Percentiles rank a stretch among this genome's conserved stretches.
These are phyloP conservation scores for Schizophyllum commune DNA, from an alignment of 1,284 basidiomycete species.

Conservation along the genomic window DNA sequence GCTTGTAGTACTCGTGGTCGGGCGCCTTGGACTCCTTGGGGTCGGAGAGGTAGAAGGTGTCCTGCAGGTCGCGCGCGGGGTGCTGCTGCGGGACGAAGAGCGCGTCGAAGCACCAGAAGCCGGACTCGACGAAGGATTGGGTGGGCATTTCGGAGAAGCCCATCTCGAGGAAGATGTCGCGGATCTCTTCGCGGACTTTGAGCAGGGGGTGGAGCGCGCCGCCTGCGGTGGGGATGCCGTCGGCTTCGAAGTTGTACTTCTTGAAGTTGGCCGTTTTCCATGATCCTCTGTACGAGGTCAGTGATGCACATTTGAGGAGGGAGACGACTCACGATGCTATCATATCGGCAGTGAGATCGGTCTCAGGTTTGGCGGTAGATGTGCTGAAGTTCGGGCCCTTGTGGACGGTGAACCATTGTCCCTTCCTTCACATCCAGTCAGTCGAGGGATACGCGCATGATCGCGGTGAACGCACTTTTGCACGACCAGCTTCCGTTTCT, in stretches of 20 bases:
- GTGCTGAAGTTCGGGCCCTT: slow-evolving; percentile 90
- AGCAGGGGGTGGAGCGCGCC: slow-evolving; percentile 95
- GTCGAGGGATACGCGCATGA: slow-evolving; percentile 6
- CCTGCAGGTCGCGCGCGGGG: slow-evolving; percentile 95
- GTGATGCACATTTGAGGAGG: slow-evolving; percentile 5
- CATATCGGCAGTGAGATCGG: slow-evolving; percentile 96
- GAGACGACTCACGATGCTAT: slow-evolving; percentile 63
- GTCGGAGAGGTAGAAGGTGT: slow-evolving; percentile 99
- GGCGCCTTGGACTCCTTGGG: slow-evolving; percentile 75
- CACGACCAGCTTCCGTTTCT: slow-evolving; percentile 84
- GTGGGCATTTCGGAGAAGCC: slow-evolving; percentile 99
- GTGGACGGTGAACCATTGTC: slow-evolving; percentile 86
- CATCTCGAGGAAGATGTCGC: slow-evolving; percentile 99
- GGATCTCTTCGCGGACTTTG: slow-evolving; percentile 97
- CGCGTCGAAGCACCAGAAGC: slow-evolving; percentile 99
- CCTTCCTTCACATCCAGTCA: slow-evolving; percentile 57
- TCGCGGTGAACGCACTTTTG: slow-evolving; percentile 45
- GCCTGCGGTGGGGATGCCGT: slow-evolving; percentile 81
- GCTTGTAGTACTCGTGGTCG: slow-evolving; percentile 81
- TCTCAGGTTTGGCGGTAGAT: slow-evolving; percentile 94
- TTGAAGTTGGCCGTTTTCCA: slow-evolving; percentile 95
- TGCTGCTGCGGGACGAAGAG: slow-evolving; percentile 99
- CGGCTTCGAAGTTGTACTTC: slow-evolving; percentile 98
- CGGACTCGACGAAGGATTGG: slow-evolving; percentile 94
- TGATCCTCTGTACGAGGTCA: slow-evolving; percentile 49